Percentiles rank a stretch among this genome's conserved stretches.
These are phyloP conservation scores for Aureobasidium leucospermi DNA, from an alignment of 2,329 filamentous ascomycete species.

Conservation along the genomic window DNA sequence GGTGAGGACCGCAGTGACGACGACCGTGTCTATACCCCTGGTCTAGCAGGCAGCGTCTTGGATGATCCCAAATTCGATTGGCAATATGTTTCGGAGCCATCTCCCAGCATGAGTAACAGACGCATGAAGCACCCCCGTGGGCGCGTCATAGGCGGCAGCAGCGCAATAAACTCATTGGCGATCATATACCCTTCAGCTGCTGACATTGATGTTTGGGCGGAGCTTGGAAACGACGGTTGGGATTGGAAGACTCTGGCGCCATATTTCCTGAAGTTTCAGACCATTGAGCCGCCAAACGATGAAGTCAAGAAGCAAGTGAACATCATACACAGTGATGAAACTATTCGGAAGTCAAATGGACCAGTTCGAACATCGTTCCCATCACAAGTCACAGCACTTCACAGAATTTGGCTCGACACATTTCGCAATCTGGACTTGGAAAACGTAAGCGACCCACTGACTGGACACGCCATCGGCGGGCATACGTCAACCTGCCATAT, in stretches of 20 bases:
- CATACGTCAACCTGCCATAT: constrained; percentile 8
- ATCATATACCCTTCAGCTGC: constrained; percentile 20
- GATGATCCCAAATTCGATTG: constrained; percentile 26
- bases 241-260: constrained; percentile 38
- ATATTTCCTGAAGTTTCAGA: constrained; percentile 28
- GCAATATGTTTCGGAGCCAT: constrained; percentile 15
- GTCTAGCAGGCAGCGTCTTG: constrained; percentile 17
- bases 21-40: constrained; percentile 19
- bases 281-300: constrained; percentile 16
- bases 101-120: constrained; percentile 9
- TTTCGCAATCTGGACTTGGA: constrained; percentile 16
- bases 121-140: constrained; percentile 27
- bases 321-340: constrained; percentile 8
- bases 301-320: constrained; percentile 1
- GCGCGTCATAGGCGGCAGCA: constrained; percentile 32
- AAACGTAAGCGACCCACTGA: constrained; percentile 14
- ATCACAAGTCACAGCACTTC: constrained; percentile 4
- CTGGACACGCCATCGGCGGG: constrained; percentile 18
- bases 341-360: constrained; percentile 6
- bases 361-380: constrained; percentile 16
- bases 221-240: constrained; percentile 31
- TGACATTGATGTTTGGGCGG: constrained; percentile 30
- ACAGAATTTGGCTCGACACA: constrained; percentile 17
- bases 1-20: constrained; percentile 18
- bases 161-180: constrained; percentile 29